Base-by-base conservation (phyloP, 352 stramenopile species). In the Phytopythium boreale region DNA sequence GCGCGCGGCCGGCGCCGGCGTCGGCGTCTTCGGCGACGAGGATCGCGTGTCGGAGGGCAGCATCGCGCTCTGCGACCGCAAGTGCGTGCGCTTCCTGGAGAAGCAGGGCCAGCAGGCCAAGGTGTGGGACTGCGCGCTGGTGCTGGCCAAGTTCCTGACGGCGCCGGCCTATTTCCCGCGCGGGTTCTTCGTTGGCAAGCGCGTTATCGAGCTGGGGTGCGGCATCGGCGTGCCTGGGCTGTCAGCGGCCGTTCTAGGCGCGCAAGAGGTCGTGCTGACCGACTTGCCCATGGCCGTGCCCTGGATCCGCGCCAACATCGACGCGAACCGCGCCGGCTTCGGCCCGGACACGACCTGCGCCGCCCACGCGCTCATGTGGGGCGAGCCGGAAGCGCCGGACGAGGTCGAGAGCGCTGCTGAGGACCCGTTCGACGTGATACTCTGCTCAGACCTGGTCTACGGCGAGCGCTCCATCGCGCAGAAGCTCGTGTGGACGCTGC, bases 401-500 rank as follows among this genome's bases (percentile, higher is more conserved):
- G 36, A 49, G 55, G 2, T 24, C 29, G 27, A 52, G n/a, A n/a
- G 22, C 22, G 49, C 31, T 19, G 19, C 36, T 0, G 19, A 56
- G 12, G 56, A 59, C 17, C 59, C 62, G 19, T 85, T 87, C 61
- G 78, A 87, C 56, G 66, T 85, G 15, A 79, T 87, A 22, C 59
- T 87, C 36, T 87, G 78, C 53, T 87, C 78, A 29, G 78, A 87
- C 51, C 61, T 87, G 59, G 71, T 87, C 19, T 87, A 87, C 60
- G 78, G 76, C 34, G 71, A 87, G 59, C 70, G 41, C 34, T 67
- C 77, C 24, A 75, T 83, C 64, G 74, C 78, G 44, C 56, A 67
- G 10, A 72, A 75, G 59, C 59, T 87, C 41, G 69, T 83, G 63
- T 37, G 68, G 64, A 84, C 78, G 46, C 84, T 87, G 24, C 47